A percentile compares a stretch with the other conserved stretches of the same genome.
These are phyloP conservation scores for Trypethelium eluteriae DNA, from an alignment of 495 filamentous ascomycete genomes.

Conservation along the genomic window DNA sequence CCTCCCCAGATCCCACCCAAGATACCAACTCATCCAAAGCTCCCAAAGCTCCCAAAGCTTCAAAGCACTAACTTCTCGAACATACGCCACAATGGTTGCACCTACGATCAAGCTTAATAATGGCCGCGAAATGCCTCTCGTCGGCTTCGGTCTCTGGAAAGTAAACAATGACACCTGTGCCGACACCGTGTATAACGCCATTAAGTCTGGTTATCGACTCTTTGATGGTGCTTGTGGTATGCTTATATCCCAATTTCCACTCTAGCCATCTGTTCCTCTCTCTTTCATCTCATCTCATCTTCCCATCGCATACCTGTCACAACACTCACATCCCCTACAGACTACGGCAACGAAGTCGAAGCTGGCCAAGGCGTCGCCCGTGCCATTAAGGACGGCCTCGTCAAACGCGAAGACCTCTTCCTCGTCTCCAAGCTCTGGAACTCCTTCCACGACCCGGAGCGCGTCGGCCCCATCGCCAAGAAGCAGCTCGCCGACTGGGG, in stretches of 20 bases:
- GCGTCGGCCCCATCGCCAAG: constrained; percentile 51
- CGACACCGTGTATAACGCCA: constrained; percentile 79
- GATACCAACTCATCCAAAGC: neutral
- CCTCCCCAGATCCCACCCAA: neutral
- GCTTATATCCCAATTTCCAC: constrained; percentile 22
- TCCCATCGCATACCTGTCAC: constrained; percentile 28
- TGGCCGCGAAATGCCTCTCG: constrained; percentile 78
- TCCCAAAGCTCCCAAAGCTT: neutral
- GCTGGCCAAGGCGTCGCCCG: constrained; percentile 76
- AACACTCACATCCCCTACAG: constrained; percentile 39
- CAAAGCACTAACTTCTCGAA: constrained; percentile 17
- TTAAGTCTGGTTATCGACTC: constrained; percentile 79
- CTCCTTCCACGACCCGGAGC: constrained; percentile 54
- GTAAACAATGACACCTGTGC: constrained; percentile 69
- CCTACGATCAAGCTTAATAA: constrained; percentile 70
- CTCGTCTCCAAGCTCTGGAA: constrained; percentile 92
- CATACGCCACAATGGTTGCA: constrained; percentile 38
- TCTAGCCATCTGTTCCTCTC: neutral
- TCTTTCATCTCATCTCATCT: neutral
- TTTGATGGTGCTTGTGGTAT: constrained; percentile 82
- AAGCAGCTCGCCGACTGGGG: constrained; percentile 54
- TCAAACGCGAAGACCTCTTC: constrained; percentile 83
- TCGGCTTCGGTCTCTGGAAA: constrained; percentile 81
- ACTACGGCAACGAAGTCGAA: constrained; percentile 85
- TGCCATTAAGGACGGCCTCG: constrained; percentile 77